These are phyloP conservation scores for Leersia perrieri DNA, from an alignment of 176 grass and related monocot species.

Conservation along the genomic window DNA sequence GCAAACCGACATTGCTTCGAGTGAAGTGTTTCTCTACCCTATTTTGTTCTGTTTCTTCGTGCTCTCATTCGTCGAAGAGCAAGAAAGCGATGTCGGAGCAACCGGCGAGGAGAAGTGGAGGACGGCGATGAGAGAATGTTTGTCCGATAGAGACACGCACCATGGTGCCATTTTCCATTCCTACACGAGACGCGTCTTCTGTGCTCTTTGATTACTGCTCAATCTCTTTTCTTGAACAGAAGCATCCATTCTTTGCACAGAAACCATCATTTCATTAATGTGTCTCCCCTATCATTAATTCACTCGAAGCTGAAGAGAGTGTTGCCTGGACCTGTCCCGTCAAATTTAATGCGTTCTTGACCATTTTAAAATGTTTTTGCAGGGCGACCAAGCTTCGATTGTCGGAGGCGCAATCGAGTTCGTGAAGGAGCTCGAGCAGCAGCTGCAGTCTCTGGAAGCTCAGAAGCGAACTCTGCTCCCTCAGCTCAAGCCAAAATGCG, in stretches of 20 bases:
- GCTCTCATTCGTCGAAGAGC: conserved; percentile 6
- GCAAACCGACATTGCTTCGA: conserved; percentile 16
- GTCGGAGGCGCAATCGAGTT: conserved; percentile 94
- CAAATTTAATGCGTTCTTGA: conserved; percentile 22
- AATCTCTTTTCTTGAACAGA: neutral
- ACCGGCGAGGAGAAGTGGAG: neutral
- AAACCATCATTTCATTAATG: conserved; percentile 38
- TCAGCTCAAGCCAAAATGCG: neutral
- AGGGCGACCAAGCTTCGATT: conserved; percentile 99
- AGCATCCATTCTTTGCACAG: conserved; percentile 10
- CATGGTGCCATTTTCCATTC: conserved; percentile 1
- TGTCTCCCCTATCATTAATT: conserved; percentile 28
- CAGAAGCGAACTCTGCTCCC: conserved; percentile 58
- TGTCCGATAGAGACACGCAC: conserved; percentile 28
- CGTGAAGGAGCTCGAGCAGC: conserved; percentile 96
- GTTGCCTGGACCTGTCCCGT: neutral
- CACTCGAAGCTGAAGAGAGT: neutral
- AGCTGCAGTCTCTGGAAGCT: conserved; percentile 75
- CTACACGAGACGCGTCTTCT: neutral
- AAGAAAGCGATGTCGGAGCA: conserved; percentile 40
- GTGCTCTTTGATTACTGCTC: neutral
- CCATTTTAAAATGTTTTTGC: neutral
- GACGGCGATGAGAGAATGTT: conserved; percentile 12
- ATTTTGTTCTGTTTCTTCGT: neutral
- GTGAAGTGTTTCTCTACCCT: conserved; percentile 1